Base-by-base conservation (phyloP, 768 basidiomycete genomes). In the Lactarius evosmus region DNA sequence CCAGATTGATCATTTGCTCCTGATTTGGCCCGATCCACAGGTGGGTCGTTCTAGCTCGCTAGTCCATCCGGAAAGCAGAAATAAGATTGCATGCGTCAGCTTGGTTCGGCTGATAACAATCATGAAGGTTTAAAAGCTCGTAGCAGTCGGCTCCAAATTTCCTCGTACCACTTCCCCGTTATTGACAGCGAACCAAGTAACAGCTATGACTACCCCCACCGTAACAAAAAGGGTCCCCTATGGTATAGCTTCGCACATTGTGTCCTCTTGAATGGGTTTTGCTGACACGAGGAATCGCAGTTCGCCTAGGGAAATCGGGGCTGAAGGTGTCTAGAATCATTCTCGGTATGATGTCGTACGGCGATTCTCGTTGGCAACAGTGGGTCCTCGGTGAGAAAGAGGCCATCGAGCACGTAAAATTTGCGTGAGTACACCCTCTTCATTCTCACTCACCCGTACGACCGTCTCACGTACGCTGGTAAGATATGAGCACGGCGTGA, bases 281-380 rank as follows among this genome's bases (percentile, higher is more conserved):
- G 27, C 60, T 56, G 29, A 62, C 9, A 2, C 14, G 27, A 46
- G 36, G 22, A 50, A 9, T 33, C 16, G 11, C 38, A 69, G 71
- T 70, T 22, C 69, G 74, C 34, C 70, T 73, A 12, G 78, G 78
- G 25, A 83, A 80, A 5, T 85, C 83, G 0, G 86, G 85, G 3
- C 73, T 85, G 46, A 83, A 87, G 70, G 80, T 89, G 0, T 87
- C 86, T 29, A 83, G 79, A 72, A 78, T 88, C 55, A 86, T 88
- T 46, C 76, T 89, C 0, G 88, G 87, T 1, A 80, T 79, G 41
- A 85, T 86, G 85, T 75, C 77, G n/a, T 87, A 85, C 67, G 85
- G 81, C 29, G 71, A 70, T 11, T 17, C 68, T 3, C 56, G 61
- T 40, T 73, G 74, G 68, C 62, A 72, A 46, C 61, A 66, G 17